Evolutionary conservation across 805 yeast genomes (phyloP).

Genomic region (Lachancea thermotolerans): DNA sequence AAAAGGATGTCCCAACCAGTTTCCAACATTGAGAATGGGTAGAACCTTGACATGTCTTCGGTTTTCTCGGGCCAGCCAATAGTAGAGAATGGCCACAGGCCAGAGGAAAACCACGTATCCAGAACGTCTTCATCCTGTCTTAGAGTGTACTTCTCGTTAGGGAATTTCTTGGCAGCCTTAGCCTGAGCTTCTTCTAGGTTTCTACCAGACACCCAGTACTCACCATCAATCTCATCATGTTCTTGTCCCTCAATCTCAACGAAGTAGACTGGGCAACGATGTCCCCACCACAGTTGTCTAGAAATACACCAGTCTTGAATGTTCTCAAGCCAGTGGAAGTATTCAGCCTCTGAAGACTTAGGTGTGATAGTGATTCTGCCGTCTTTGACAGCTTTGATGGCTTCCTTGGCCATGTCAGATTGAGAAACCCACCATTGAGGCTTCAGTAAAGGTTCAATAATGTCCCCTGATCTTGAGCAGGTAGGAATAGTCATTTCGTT

Average conservation of each 20-base stretch:
- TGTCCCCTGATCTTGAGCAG: conserved; percentile 95
- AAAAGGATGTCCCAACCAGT: conserved; percentile 99
- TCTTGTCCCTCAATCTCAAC: conserved; percentile 70
- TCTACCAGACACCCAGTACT: conserved; percentile 90
- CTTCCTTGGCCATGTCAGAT: conserved; percentile 78
- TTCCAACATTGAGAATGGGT: conserved; percentile 90
- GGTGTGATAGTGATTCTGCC: conserved; percentile 83
- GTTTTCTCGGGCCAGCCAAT: conserved; percentile 91
- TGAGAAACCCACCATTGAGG: conserved; percentile 99
- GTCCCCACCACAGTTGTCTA: conserved; percentile 94
- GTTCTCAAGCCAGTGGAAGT: conserved; percentile 90
- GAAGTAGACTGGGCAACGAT: conserved; percentile 94
- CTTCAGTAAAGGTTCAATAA: conserved; percentile 92
- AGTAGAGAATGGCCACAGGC: conserved; percentile 96
- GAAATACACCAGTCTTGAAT: conserved; percentile 99
- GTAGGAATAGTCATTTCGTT: conserved; percentile 93
- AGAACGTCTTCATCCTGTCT: conserved; percentile 97
- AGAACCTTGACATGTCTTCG: conserved; percentile 66
- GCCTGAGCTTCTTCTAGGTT: conserved; percentile 71
- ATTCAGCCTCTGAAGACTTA: conserved; percentile 85
- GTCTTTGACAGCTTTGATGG: conserved; percentile 73
- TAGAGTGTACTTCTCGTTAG: conserved; percentile 61
- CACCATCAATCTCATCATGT: conserved; percentile 53
- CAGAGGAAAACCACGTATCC: conserved; percentile 98
- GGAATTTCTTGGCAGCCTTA: conserved; percentile 71